Evolutionary conservation across 768 basidiomycete species (phyloP), one percentile per base, ranked within the genome.

Genomic region (Collybia nuda): DNA sequence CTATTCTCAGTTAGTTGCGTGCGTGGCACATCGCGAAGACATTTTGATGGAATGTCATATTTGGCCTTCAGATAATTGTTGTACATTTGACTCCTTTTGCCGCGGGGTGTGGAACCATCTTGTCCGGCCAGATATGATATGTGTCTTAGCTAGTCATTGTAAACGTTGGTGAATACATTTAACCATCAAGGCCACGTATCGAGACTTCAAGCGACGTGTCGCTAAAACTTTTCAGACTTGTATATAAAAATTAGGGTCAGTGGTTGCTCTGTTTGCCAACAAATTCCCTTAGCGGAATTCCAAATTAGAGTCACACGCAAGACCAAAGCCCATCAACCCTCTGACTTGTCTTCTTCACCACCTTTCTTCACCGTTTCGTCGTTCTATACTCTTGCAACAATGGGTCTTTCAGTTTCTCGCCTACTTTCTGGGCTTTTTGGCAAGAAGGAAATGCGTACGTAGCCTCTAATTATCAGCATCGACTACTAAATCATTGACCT

Each of bases 361-460:
- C 61, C 64, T 66, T 65, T 63, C 58, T 58, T 63, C 67, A 55
- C 52, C 66, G 32, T 57, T 64, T 59, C 65, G 58, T 55, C 57
- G 62, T 62, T 62, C 58, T 58, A 64, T 57, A 50, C 63, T 58
- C 56, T 62, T 53, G 47, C 64, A 73, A 73, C 61, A 68, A 92
- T 92, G 90, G 90, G 90, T 83, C 73, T 92, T 54, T 80, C 81
- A 12, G 72, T 92, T 54, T 92, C 89, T 59, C 75, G 75, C 59
- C 70, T 94, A 41, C 82, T 98, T 64, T 78, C 82, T 44, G 82
- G 82, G 69, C 81, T 99, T 66, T 94, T 98, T 63, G 95, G 94
- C 74, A 98, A 97, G 82, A 96, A 88, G 84, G 96, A 99, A 77
- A 98, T 99, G 96, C 93, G 95, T 97, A 72, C 69, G 95, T 78